phyloP scores from a whole-genome alignment of 208 protist genomes.

The Crithidia thermophila region DNA sequence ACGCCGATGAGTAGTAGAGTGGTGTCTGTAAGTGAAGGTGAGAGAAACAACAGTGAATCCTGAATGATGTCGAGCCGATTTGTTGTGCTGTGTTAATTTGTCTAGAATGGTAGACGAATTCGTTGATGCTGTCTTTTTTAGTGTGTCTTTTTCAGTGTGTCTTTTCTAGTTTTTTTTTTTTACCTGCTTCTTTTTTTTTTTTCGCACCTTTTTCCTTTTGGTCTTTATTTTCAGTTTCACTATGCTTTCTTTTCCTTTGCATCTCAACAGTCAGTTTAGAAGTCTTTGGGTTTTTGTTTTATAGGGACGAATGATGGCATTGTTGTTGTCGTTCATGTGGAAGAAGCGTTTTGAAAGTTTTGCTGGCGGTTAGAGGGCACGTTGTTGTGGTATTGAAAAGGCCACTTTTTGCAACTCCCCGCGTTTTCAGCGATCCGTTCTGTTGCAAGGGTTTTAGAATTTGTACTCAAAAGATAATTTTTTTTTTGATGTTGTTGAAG shows the following conservation, averaged over 20 bases:
- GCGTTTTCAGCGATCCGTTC: no score
- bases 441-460: no score
- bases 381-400: no score
- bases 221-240: background rate
- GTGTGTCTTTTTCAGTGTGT: conserved; percentile 8
- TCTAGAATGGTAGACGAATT: no score
- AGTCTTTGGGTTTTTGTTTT: conserved; percentile 10
- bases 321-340: no score
- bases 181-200: conserved; percentile 2
- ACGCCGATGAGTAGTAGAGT: conserved; percentile 5
- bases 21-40: background rate
- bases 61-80: no score
- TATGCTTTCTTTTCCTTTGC: conserved; percentile 10
- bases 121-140: background rate
- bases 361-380: no score
- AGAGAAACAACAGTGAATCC: background rate
- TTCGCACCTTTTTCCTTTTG: background rate
- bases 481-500: background rate
- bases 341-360: no score
- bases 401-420: no score
- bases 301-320: background rate
- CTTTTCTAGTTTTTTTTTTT: conserved; percentile 9
- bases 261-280: no score
- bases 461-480: background rate
- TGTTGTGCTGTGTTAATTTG: no score